phyloP scores from a whole-genome alignment of 495 filamentous ascomycete species.

The Aeminium ludgeri region DNA sequence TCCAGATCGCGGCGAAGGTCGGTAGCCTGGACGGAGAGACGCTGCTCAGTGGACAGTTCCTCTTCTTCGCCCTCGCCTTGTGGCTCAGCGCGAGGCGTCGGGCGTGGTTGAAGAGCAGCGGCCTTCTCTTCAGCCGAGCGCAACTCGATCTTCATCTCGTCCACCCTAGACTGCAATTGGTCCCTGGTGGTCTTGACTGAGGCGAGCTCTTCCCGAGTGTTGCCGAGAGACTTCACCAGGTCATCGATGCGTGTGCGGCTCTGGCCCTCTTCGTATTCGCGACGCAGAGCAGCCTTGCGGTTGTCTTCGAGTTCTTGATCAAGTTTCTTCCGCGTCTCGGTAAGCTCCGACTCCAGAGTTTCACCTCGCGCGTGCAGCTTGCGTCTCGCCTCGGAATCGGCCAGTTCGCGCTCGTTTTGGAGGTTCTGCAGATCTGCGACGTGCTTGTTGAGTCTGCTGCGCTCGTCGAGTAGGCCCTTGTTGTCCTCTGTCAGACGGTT shows the following conservation, averaged over 20 bases:
- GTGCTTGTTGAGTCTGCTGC: conserved; percentile 57
- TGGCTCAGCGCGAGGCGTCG: conserved; percentile 37
- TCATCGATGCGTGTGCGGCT: conserved; percentile 54
- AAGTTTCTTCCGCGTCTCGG: conserved; percentile 63
- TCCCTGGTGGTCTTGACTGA: conserved; percentile 71
- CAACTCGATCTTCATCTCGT: conserved; percentile 76
- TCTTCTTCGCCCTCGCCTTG: conserved; percentile 26
- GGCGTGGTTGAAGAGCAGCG: conserved; percentile 56
- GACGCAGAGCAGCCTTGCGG: conserved; percentile 59
- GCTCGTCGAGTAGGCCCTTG: conserved; percentile 66
- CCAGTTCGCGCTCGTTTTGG: conserved; percentile 75
- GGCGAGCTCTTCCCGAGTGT: conserved; percentile 66
- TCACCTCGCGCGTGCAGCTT: conserved; percentile 62
- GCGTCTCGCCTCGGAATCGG: conserved; percentile 63
- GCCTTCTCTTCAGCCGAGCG: conserved; percentile 73
- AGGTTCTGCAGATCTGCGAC: conserved; percentile 68
- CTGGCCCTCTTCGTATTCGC: conserved; percentile 77
- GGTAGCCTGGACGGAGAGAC: conserved; percentile 62
- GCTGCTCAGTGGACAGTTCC: conserved; percentile 57
- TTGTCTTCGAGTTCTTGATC: conserved; percentile 67
- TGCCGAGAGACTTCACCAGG: conserved; percentile 56
- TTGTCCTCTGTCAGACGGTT: conserved; percentile 73
- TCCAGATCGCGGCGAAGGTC: conserved; percentile 74
- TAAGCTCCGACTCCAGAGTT: conserved; percentile 58
- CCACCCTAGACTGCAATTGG: conserved; percentile 68